These are phyloP conservation scores for Entomortierella lignicola DNA, from an alignment of 192 early-diverging fungal species.

Conservation along the genomic window DNA sequence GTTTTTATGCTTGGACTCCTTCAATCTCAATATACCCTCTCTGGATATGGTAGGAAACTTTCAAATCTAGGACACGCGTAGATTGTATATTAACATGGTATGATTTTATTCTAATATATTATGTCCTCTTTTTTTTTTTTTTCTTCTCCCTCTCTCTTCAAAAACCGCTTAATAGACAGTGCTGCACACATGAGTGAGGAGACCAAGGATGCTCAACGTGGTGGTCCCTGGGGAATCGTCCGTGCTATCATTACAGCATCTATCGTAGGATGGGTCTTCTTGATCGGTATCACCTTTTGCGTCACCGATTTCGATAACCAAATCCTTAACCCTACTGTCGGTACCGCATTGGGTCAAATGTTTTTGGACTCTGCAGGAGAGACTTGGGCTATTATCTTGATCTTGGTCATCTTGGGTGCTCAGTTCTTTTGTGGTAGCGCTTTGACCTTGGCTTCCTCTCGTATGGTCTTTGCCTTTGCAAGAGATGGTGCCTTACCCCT, in stretches of 20 bases:
- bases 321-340: slow-evolving; percentile 55
- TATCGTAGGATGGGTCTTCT: slow-evolving; percentile 58
- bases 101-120: no score
- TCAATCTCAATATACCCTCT: slow-evolving; percentile 66
- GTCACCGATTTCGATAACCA: slow-evolving; percentile 52
- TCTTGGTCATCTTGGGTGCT: slow-evolving; percentile 59
- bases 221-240: slow-evolving; percentile 62
- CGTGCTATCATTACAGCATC: slow-evolving; percentile 52
- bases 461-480: slow-evolving; percentile 70
- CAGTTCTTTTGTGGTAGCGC: slow-evolving; percentile 63
- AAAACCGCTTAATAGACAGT: slow-evolving; percentile 43
- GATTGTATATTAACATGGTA: no score
- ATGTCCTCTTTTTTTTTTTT: no score
- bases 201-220: slow-evolving; percentile 61
- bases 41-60: slow-evolving; percentile 53
- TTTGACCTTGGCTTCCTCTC: slow-evolving; percentile 59
- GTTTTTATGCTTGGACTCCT: slow-evolving; percentile 64
- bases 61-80: no score
- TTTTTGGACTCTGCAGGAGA: slow-evolving; percentile 60
- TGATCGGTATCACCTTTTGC: slow-evolving; percentile 59
- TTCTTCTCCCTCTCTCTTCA: no score
- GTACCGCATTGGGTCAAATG: slow-evolving; percentile 56
- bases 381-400: slow-evolving; percentile 59
- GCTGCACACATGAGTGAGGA: slow-evolving; percentile 64
- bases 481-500: slow-evolving; percentile 66